Evolutionary conservation across 2,329 filamentous ascomycete genomes (phyloP).

Genomic region (Thielaviopsis populi): DNA sequence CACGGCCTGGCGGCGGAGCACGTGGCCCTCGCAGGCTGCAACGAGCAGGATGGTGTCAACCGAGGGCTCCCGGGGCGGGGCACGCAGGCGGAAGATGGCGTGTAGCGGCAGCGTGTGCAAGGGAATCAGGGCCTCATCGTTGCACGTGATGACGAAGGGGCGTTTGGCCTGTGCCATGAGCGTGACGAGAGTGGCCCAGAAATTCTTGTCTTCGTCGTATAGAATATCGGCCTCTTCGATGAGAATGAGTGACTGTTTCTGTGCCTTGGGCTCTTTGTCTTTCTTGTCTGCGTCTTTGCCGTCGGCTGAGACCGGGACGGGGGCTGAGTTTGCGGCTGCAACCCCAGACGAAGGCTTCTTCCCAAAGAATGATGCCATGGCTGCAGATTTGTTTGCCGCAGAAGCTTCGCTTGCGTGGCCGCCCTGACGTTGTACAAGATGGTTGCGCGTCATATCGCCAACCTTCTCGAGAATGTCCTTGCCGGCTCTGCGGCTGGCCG

Average conservation of each 20-base stretch:
- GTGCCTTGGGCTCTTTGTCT: constrained; percentile 28
- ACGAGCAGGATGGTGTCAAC: constrained; percentile 69
- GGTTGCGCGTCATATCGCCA: constrained; percentile 93
- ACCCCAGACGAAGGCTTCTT: constrained; percentile 19
- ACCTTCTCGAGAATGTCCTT: constrained; percentile 84
- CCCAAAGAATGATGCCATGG: constrained; percentile 18
- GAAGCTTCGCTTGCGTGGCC: constrained; percentile 13
- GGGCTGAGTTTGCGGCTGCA: constrained; percentile 24
- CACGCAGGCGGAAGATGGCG: constrained; percentile 63
- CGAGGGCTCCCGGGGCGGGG: constrained; percentile 51
- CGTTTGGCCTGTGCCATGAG: constrained; percentile 75
- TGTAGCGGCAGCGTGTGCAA: constrained; percentile 61
- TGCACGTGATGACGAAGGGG: constrained; percentile 91
- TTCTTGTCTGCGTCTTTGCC: constrained; percentile 24
- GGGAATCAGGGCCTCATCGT: constrained; percentile 72
- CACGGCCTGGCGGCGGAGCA: constrained; percentile 52
- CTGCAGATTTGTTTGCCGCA: not conserved
- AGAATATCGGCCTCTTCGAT: constrained; percentile 88
- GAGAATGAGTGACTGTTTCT: constrained; percentile 89
- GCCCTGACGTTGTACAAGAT: constrained; percentile 50
- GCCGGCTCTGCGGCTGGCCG: constrained; percentile 67
- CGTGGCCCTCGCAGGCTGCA: constrained; percentile 79
- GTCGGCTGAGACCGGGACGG: constrained; percentile 24
- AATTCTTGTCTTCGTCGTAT: constrained; percentile 90
- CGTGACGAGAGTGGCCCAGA: constrained; percentile 69